Percentiles rank a stretch among this genome's conserved stretches.
Evolutionary conservation across 495 filamentous ascomycete species (phyloP).

Genomic region (Xylaria castorea): DNA sequence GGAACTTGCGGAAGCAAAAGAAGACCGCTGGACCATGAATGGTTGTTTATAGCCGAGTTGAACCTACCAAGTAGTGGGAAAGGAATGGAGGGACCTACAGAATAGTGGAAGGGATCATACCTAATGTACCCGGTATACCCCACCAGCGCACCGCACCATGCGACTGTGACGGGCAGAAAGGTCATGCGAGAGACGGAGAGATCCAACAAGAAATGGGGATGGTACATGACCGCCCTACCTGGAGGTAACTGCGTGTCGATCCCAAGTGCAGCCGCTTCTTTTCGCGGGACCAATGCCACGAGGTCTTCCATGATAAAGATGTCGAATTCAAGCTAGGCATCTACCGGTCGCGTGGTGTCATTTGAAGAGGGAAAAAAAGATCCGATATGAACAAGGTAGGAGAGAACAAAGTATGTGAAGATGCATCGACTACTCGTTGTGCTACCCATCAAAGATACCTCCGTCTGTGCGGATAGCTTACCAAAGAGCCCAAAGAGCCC

Average conservation of each 20-base stretch:
- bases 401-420: background rate
- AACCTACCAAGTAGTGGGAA: background rate
- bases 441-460: background rate
- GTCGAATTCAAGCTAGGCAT: background rate
- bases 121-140: slow-evolving; percentile 16
- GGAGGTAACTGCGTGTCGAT: slow-evolving; percentile 22
- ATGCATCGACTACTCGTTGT: background rate
- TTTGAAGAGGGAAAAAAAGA: background rate
- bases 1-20: slow-evolving; percentile 7
- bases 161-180: slow-evolving; percentile 27
- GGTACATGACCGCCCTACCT: background rate
- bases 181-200: slow-evolving; percentile 19
- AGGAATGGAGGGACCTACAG: background rate
- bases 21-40: background rate
- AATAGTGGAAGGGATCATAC: slow-evolving; percentile 6
- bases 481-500: slow-evolving; percentile 3
- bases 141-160: slow-evolving; percentile 22
- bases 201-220: slow-evolving; percentile 2
- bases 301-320: background rate
- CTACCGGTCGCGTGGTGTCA: background rate
- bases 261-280: background rate
- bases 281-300: slow-evolving; percentile 7
- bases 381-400: background rate
- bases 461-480: too few species aligned
- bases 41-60: slow-evolving; percentile 12